Evolutionary conservation across 306 rosid genomes (phyloP), one percentile per base, ranked within the genome.

Genomic region (Mimosa bimucronata): DNA sequence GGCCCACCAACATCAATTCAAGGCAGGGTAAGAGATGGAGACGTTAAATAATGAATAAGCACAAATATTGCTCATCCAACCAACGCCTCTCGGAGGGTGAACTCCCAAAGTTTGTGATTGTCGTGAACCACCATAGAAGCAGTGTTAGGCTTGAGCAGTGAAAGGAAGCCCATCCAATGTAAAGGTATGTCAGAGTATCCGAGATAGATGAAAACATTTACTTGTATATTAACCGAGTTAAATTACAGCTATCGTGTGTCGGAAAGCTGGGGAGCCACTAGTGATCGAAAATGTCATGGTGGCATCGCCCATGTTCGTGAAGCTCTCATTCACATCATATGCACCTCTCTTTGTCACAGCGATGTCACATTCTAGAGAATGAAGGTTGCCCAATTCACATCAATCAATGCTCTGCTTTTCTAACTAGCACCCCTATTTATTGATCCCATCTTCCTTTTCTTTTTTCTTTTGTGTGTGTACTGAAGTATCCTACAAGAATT

Each of bases 281-380:
- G 85, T 58, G 64, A 83, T 90, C 1, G 98, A 94, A 81, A 94
- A 94, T 77, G 77, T 94, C 21, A 57, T 84, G 1, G 97, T 94
- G 66, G 97, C 97, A 5, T 92, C 97, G 9, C 97, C 97, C 3
- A 84, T 91, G 97, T 72, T 38, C 86, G 29, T 55, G 98, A 92
- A 83, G 92, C 66, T 50, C 83, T 97, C 77, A 85, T 94, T 83
- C 91, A 91, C 50, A 80, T 92, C 66, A 66, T 91, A 50, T 92
- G 94, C 50, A 87, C 95, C 4, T 92, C 95, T 72, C 89, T 94
- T 2, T 94, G 97, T 78, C 85, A 88, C 52, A 94, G 94, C 0
- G 98, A 94, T 78, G 12, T 94, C 80, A 88, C 76, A n/a, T 91
- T 91, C 78, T 92, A 97, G 97, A 90, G 82, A 74, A 37, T 91